Conservation (phyloP, 2,329 filamentous ascomycete genomes). For the Xylaria sp. region DNA sequence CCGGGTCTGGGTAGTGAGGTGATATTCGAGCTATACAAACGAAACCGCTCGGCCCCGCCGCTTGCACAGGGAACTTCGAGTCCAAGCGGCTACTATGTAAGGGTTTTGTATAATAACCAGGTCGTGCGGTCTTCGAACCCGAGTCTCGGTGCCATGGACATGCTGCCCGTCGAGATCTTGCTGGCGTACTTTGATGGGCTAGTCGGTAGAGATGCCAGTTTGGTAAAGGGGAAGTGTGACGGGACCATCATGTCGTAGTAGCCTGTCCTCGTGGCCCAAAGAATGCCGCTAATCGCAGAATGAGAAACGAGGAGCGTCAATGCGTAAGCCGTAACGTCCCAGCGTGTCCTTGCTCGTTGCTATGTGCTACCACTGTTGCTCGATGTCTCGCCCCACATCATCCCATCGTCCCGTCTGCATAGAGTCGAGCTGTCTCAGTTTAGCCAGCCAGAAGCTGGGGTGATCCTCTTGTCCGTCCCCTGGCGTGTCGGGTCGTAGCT, state of each 20-base stretch:
- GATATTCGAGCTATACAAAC: slow-evolving; percentile 64
- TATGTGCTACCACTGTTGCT: slow-evolving; percentile 23
- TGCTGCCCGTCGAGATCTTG: slow-evolving; percentile 62
- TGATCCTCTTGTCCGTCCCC: slow-evolving; percentile 39
- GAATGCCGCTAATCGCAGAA: neutral
- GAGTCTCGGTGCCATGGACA: slow-evolving; percentile 60
- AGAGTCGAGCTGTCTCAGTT: slow-evolving; percentile 65
- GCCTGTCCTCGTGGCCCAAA: neutral
- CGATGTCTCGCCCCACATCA: slow-evolving; percentile 51
- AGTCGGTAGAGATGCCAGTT: slow-evolving; percentile 49
- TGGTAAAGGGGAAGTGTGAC: slow-evolving; percentile 37
- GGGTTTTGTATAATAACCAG: slow-evolving; percentile 67
- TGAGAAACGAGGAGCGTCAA: neutral
- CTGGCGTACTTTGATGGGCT: slow-evolving; percentile 67
- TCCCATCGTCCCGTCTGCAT: slow-evolving; percentile 70
- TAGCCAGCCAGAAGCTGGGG: slow-evolving; percentile 54
- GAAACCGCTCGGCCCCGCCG: neutral
- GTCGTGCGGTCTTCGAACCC: slow-evolving; percentile 64
- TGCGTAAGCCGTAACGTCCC: neutral
- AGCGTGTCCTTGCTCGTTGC: slow-evolving; percentile 9
- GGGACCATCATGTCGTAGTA: slow-evolving; percentile 16
- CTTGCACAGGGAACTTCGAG: slow-evolving; percentile 11
- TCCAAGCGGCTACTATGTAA: slow-evolving; percentile 45
- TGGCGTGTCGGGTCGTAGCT: slow-evolving; percentile 43
- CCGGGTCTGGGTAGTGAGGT: slow-evolving; percentile 77